A percentile compares a stretch with the other conserved stretches of the same genome.
Conservation (phyloP, 805 yeast genomes). For the Candida taoyuanica region DNA sequence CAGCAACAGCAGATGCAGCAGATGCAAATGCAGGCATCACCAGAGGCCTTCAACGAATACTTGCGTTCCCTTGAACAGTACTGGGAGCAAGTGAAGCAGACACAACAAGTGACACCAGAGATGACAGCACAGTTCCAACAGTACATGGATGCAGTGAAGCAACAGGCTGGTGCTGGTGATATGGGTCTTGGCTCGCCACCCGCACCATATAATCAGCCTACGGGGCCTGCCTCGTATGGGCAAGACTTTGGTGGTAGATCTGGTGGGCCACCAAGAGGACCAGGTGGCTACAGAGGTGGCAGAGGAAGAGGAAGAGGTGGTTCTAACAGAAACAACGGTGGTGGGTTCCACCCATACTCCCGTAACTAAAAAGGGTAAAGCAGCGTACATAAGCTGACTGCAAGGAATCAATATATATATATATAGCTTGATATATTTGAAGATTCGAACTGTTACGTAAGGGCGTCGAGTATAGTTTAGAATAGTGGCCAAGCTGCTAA, state of each 20-base stretch:
- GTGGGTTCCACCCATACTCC: conserved; percentile 41
- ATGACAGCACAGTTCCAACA: conserved; percentile 6
- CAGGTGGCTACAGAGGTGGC: conserved; percentile 3
- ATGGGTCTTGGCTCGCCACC: too few species aligned
- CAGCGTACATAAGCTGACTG: too few species aligned
- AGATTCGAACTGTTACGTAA: too few species aligned
- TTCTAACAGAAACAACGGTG: conserved; percentile 24
- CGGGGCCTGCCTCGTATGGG: conserved; percentile 13
- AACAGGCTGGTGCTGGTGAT: conserved; percentile 6
- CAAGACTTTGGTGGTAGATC: conserved; percentile 12
- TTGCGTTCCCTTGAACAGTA: conserved; percentile 59
- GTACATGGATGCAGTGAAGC: conserved; percentile 7
- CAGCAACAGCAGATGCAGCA: conserved; percentile 4
- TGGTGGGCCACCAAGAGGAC: background rate
- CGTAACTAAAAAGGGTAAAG: too few species aligned
- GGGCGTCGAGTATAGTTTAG: too few species aligned
- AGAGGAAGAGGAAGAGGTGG: conserved; percentile 11
- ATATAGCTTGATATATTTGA: background rate
- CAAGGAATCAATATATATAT: too few species aligned
- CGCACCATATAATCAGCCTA: background rate
- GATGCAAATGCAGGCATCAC: conserved; percentile 20
- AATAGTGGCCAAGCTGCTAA: too few species aligned
- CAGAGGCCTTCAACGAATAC: conserved; percentile 61
- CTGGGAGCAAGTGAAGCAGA: conserved; percentile 37
- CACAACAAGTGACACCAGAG: conserved; percentile 10